Base-by-base conservation (phyloP, 73 alveolate genomes). In the Paramecium primaurelia region DNA sequence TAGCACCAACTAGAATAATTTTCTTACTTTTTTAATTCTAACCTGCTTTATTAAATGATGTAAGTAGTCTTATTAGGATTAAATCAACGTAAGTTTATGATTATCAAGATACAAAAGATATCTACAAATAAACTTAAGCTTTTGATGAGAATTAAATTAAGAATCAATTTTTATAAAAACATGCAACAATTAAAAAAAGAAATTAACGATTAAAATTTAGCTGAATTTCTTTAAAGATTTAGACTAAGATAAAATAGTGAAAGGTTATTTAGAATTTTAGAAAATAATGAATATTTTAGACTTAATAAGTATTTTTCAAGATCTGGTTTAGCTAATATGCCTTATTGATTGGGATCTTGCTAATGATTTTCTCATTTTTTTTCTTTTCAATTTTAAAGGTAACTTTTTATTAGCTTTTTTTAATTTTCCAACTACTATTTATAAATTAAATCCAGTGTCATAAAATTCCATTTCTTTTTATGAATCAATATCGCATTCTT, bases 401-500 rank as follows among this genome's bases (percentile, higher is more conserved):
- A 28, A 32, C 28, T 64, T 64, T 34, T 64, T 64, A 54, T 18
- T 54, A 5, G 28, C 84, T 34, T 34, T 64, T 64, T 64, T 64
- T 10, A 64, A 34, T 34, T 64, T 64, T 12, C 84, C 47, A 20
- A 64, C 47, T 14, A 73, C 87, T 1, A 30, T 73, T 0, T 73
- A 1, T 3, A 73, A 73, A 34, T 73, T 73, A 38, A 73, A 73
- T 36, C 20, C 20, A 0, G 47, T 40, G 28, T 73, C 87, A 40
- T 73, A 73, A 38, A 30, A 73, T 30, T 73, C 59, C 87, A 73
- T 37, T 37, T 73, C 60, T 16, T 44, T 37, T 73, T 73, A 14
- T 73, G 22, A 8, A 73, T 73, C 87, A 12, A 73, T 18, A 73
- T 73, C 59, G 5, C 87, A 73, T 73, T 73, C 87, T 40, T 37